Evolutionary conservation across 208 protist genomes (phyloP).

Genomic region (Trypanosoma theileri): DNA sequence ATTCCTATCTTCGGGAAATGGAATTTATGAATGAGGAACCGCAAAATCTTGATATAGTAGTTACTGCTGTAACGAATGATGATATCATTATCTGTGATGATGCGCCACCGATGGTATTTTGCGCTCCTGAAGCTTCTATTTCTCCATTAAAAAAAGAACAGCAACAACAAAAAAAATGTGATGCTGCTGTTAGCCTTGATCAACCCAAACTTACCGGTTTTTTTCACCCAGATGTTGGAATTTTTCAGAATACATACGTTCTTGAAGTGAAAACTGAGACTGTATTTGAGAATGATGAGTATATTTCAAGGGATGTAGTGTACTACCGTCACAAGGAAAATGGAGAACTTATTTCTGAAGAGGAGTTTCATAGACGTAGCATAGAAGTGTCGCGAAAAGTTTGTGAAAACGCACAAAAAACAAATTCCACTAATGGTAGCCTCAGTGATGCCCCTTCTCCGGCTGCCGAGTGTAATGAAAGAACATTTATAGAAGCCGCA

Average conservation of each 20-base stretch:
- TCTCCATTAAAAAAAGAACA: conserved; percentile 17
- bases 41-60: conserved; percentile 41
- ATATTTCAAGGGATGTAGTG: conserved; percentile 61
- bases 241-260: conserved; percentile 66
- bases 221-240: conserved; percentile 59
- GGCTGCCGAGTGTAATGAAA: neutral
- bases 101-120: conserved; percentile 67
- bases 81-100: conserved; percentile 83
- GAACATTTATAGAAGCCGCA: neutral
- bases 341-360: conserved; percentile 59
- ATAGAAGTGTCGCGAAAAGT: conserved; percentile 30
- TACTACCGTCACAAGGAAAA: conserved; percentile 50
- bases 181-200: conserved; percentile 1
- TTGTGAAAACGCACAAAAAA: neutral
- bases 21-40: conserved; percentile 32
- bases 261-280: conserved; percentile 64
- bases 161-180: neutral
- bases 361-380: conserved; percentile 53
- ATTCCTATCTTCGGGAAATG: neutral
- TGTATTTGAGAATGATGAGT: conserved; percentile 62
- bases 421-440: neutral
- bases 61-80: conserved; percentile 53
- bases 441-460: neutral
- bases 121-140: conserved; percentile 17
- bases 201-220: conserved; percentile 53